phyloP scores from a whole-genome alignment of 2,329 filamentous ascomycete species.

The Cryphonectria nitschkei region DNA sequence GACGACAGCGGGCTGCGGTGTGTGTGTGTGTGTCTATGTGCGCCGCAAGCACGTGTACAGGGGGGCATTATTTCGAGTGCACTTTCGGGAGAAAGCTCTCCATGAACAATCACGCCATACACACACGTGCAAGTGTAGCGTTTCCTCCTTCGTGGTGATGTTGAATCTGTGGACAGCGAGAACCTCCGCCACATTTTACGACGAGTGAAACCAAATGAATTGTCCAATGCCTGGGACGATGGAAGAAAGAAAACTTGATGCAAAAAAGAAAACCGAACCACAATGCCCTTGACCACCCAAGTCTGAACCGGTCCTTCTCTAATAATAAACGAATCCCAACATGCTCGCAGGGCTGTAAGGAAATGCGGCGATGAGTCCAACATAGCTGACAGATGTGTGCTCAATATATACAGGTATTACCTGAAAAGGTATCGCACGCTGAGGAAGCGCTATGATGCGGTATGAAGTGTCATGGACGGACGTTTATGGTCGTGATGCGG shows the following conservation, averaged over 20 bases:
- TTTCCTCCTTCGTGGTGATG: not conserved
- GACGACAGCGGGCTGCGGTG: not conserved
- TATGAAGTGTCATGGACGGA: slow-evolving; percentile 31
- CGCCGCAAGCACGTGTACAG: too few relatives aligned
- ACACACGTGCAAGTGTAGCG: not conserved
- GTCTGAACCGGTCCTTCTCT: not conserved
- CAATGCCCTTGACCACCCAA: not conserved
- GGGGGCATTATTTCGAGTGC: too few relatives aligned
- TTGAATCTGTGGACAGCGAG: not conserved
- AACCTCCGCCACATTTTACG: not conserved
- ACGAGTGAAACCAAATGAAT: slow-evolving; percentile 6
- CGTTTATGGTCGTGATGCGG: not conserved
- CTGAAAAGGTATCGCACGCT: slow-evolving; percentile 88
- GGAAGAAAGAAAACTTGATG: not conserved
- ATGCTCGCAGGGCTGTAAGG: not conserved
- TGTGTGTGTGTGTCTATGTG: too few relatives aligned
- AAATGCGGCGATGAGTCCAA: not conserved
- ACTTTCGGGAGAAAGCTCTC: not conserved
- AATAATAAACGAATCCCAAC: slow-evolving; percentile 3
- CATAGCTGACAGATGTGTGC: slow-evolving; percentile 17
- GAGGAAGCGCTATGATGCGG: slow-evolving; percentile 74
- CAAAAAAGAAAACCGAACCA: not conserved
- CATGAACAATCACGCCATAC: not conserved
- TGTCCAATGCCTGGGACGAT: slow-evolving; percentile 11
- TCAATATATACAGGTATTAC: slow-evolving; percentile 69